Percentiles rank a stretch among this genome's conserved stretches.
These are phyloP conservation scores for Talaromyces sp. DNA, from an alignment of 2,329 filamentous ascomycete genomes.

Conservation along the genomic window DNA sequence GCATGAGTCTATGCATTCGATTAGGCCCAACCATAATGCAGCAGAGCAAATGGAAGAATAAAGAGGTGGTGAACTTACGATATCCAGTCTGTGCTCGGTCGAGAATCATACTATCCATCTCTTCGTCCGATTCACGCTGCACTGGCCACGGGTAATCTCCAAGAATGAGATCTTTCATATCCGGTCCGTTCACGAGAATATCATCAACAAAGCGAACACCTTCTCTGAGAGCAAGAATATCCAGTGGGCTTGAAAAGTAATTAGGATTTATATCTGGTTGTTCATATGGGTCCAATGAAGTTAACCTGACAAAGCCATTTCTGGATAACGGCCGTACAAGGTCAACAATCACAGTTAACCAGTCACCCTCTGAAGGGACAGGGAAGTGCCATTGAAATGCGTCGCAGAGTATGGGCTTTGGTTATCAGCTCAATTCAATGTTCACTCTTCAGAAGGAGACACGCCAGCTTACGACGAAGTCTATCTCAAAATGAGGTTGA, in stretches of 20 bases:
- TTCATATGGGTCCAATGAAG: slow-evolving; percentile 40
- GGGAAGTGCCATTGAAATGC: slow-evolving; percentile 56
- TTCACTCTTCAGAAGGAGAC: background rate
- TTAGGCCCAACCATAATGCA: background rate
- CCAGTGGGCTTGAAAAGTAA: slow-evolving; percentile 51
- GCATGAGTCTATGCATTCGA: slow-evolving; percentile 43
- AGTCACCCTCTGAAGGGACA: slow-evolving; percentile 48
- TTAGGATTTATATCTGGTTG: slow-evolving; percentile 49
- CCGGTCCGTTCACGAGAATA: slow-evolving; percentile 58
- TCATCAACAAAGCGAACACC: slow-evolving; percentile 60
- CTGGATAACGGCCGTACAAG: slow-evolving; percentile 53
- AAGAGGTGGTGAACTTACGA: slow-evolving; percentile 27
- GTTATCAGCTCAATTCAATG: background rate
- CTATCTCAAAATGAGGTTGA: slow-evolving; percentile 65
- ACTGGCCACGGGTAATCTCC: slow-evolving; percentile 62
- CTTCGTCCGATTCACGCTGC: slow-evolving; percentile 58
- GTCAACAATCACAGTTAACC: slow-evolving; percentile 61
- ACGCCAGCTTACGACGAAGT: slow-evolving; percentile 55
- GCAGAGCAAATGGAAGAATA: background rate
- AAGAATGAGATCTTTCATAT: slow-evolving; percentile 51
- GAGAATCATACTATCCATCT: slow-evolving; percentile 59
- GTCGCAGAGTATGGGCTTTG: slow-evolving; percentile 51
- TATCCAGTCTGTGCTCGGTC: slow-evolving; percentile 59
- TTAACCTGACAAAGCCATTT: slow-evolving; percentile 42
- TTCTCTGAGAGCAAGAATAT: slow-evolving; percentile 62